A percentile compares a stretch with the other conserved stretches of the same genome.
phyloP scores from a whole-genome alignment of 2,329 filamentous ascomycete genomes.

The Penicillium sp. region DNA sequence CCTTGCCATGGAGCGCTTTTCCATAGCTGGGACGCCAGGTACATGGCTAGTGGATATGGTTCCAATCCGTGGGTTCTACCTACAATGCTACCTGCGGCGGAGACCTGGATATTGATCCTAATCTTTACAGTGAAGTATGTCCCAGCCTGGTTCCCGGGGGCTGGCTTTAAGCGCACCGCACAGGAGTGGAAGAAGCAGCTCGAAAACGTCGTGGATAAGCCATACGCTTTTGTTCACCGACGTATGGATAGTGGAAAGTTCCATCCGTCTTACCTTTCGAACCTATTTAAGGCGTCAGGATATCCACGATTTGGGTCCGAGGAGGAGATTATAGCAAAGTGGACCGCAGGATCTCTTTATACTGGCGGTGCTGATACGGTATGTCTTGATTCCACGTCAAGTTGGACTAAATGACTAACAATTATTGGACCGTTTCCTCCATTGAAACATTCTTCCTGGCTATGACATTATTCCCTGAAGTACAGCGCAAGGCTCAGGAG shows the following conservation, averaged over 20 bases:
- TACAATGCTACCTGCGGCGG: not conserved
- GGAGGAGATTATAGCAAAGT: slow-evolving; percentile 48
- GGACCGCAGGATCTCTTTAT: slow-evolving; percentile 52
- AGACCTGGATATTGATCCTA: not conserved
- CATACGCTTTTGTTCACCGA: slow-evolving; percentile 41
- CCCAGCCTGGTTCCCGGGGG: slow-evolving; percentile 55
- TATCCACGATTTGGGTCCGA: slow-evolving; percentile 31
- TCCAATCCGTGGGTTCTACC: slow-evolving; percentile 45
- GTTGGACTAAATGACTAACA: not conserved
- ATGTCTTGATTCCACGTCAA: not conserved
- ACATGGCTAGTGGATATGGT: slow-evolving; percentile 55
- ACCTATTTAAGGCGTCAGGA: slow-evolving; percentile 31
- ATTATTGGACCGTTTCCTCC: slow-evolving; percentile 48
- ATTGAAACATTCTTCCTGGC: slow-evolving; percentile 57
- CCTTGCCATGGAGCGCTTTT: slow-evolving; percentile 49
- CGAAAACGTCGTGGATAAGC: slow-evolving; percentile 43
- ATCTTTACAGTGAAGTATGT: slow-evolving; percentile 43
- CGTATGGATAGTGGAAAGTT: not conserved
- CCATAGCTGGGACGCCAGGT: slow-evolving; percentile 49
- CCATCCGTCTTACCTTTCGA: not conserved
- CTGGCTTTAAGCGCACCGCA: slow-evolving; percentile 53
- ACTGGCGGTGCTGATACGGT: slow-evolving; percentile 52
- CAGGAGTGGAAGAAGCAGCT: slow-evolving; percentile 44
- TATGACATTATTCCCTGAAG: slow-evolving; percentile 57
- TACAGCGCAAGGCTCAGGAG: slow-evolving; percentile 58